Base-by-base conservation (phyloP, 2,329 filamentous ascomycete genomes). In the Cadophora malorum region DNA sequence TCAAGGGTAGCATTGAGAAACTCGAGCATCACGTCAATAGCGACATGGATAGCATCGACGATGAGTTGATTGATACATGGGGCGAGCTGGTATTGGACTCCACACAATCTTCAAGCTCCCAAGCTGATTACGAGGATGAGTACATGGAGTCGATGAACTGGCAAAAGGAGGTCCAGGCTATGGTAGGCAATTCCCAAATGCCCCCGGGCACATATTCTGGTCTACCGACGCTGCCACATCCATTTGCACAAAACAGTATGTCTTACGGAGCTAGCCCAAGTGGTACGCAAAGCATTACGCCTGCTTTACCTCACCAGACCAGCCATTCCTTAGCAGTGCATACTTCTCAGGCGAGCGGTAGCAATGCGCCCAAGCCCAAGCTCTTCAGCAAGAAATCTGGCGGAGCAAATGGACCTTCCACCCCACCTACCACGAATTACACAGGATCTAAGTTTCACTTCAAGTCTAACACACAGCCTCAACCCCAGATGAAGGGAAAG, bases 21-120 rank as follows among this genome's bases (percentile, higher is more conserved):
- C 47, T 73, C 1, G 70, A 73, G 59, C 50, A 64, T 2, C 52
- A 70, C 33, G 71, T 73, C 12, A 72, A 73, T 60, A 65, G 38
- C 21, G 68, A 69, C 58, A 60, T 60, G 23, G 65, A 64, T 8
- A 64, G 66, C 21, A 60, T 63, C 12, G 63, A 52, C 33, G 16
- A 41, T 7, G 66, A 64, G 9, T 25, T 66, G n/a, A 19, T 69
- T 9, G 58, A 56, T 19, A 69, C 69, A 21, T 73, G 68, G 66
- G 71, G 71, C n/a, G 55, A 67, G 25, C 19, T 66, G n/a, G 41
- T 64, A 25, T 21, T 41, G 35, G 38, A 58, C 33, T 14, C 35
- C 45, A 45, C 56, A 38, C 35, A 41, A 14, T 59, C 35, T 59
- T 12, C 21, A 16, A 23, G n/a, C 21, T 41, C 56, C 19, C 56